Percentiles rank a stretch among this genome's conserved stretches.
Conservation (phyloP, 1,284 basidiomycete species). For the Sutorius eximius region DNA sequence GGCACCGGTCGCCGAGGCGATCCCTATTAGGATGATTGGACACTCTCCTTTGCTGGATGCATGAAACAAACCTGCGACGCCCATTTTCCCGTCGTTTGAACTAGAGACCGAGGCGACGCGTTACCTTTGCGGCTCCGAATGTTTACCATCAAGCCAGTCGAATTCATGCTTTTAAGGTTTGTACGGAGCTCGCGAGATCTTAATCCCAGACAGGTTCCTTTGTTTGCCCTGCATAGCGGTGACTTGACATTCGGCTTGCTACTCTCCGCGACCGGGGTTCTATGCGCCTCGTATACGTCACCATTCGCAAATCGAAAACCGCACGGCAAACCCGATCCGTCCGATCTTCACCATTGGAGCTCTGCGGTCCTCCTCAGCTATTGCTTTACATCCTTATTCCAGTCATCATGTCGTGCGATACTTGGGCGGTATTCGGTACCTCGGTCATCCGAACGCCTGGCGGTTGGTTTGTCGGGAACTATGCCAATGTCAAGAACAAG, state of each 20-base stretch:
- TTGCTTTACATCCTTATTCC: neutral
- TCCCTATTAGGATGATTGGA: neutral
- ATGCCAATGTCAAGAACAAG: conserved; percentile 18
- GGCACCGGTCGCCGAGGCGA: neutral
- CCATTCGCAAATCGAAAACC: neutral
- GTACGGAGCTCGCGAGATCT: neutral
- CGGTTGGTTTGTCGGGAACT: conserved; percentile 17
- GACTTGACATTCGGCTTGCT: conserved; percentile 4
- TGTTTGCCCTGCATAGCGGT: conserved; percentile 6
- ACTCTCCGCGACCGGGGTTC: neutral
- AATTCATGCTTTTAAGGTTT: neutral
- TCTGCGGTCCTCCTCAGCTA: neutral
- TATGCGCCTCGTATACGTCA: neutral
- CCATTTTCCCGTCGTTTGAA: neutral
- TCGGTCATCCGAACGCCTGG: conserved; percentile 12
- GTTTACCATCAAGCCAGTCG: neutral
- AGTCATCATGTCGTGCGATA: neutral
- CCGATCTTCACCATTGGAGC: conserved; percentile 6
- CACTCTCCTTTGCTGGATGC: neutral
- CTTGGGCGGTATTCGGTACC: neutral
- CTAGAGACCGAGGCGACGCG: neutral
- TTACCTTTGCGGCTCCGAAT: neutral
- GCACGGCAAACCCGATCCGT: neutral
- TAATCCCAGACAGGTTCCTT: neutral
- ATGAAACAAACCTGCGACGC: neutral